Conservation (phyloP, 768 basidiomycete species). For the Rhizopogon rudus region DNA sequence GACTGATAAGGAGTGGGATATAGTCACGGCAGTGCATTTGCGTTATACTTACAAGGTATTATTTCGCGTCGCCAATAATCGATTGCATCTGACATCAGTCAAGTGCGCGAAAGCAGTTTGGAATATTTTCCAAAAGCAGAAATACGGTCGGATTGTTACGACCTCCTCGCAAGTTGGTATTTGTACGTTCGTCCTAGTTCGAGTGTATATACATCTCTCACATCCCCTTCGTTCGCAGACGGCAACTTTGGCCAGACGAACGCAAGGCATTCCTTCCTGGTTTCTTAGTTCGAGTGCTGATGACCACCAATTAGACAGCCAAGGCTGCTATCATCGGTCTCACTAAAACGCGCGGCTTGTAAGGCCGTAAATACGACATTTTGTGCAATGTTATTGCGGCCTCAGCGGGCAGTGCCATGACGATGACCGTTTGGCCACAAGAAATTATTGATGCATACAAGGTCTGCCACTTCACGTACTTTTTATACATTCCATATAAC, state of each 20-base stretch:
- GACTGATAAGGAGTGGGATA: conserved; percentile 92
- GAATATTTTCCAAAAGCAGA: conserved; percentile 96
- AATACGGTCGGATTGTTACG: conserved; percentile 92
- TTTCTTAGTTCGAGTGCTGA: background rate
- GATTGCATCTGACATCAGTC: background rate
- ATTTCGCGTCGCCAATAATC: background rate
- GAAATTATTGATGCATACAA: conserved; percentile 91
- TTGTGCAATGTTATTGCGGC: conserved; percentile 85
- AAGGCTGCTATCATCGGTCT: conserved; percentile 90
- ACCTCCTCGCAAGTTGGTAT: conserved; percentile 93
- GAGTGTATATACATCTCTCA: background rate
- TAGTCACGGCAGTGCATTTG: conserved; percentile 84
- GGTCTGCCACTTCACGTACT: conserved; percentile 30
- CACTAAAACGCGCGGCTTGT: conserved; percentile 85
- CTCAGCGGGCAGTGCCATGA: conserved; percentile 89
- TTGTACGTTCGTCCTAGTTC: conserved; percentile 47
- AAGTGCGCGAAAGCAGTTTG: conserved; percentile 92
- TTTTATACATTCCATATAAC: background rate
- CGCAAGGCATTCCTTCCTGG: conserved; percentile 29
- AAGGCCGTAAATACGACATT: conserved; percentile 90
- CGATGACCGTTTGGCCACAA: conserved; percentile 76
- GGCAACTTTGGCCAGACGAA: conserved; percentile 97
- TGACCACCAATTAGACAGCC: conserved; percentile 52
- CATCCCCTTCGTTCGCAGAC: conserved; percentile 39
- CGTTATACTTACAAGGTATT: conserved; percentile 84